Evolutionary conservation across 768 basidiomycete genomes (phyloP).

Genomic region (Amanita rubescens): DNA sequence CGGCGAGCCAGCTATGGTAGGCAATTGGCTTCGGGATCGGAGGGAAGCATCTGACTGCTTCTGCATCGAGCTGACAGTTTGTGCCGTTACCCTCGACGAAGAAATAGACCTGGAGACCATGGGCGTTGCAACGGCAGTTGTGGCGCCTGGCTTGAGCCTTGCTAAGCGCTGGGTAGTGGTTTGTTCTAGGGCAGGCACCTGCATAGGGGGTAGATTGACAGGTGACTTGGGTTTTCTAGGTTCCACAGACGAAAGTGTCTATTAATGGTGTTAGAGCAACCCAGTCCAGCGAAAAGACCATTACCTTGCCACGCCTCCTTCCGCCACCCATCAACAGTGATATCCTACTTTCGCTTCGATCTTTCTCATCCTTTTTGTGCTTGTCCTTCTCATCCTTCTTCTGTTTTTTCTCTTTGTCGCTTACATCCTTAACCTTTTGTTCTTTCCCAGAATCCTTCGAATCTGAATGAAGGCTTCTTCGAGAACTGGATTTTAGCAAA

Average conservation of each 20-base stretch:
- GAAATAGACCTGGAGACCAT: conserved; percentile 35
- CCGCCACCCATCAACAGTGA: conserved; percentile 67
- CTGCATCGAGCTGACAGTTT: conserved; percentile 81
- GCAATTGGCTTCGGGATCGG: conserved; percentile 67
- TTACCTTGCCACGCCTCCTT: conserved; percentile 86
- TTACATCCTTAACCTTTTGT: conserved; percentile 34
- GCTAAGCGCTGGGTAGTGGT: conserved; percentile 82
- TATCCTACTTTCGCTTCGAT: conserved; percentile 85
- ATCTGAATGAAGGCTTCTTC: conserved; percentile 70
- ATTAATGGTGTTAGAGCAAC: conserved; percentile 13
- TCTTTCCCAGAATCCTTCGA: conserved; percentile 49
- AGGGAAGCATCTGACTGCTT: conserved; percentile 81
- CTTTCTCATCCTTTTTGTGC: conserved; percentile 74
- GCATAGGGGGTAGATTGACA: conserved; percentile 81
- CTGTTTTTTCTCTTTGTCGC: conserved; percentile 27
- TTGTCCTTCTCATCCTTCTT: conserved; percentile 39
- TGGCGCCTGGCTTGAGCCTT: conserved; percentile 56
- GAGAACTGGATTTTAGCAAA: conserved; percentile 78
- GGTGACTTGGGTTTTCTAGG: conserved; percentile 66
- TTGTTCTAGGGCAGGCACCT: conserved; percentile 77
- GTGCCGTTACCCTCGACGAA: conserved; percentile 65
- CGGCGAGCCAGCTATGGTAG: conserved; percentile 91
- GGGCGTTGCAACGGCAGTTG: conserved; percentile 30
- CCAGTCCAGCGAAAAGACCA: conserved; percentile 9
- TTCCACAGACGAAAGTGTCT: conserved; percentile 84